Evolutionary conservation across 2,329 filamentous ascomycete genomes (phyloP), one percentile per base, ranked within the genome.

Genomic region (Botrytis medusae): DNA sequence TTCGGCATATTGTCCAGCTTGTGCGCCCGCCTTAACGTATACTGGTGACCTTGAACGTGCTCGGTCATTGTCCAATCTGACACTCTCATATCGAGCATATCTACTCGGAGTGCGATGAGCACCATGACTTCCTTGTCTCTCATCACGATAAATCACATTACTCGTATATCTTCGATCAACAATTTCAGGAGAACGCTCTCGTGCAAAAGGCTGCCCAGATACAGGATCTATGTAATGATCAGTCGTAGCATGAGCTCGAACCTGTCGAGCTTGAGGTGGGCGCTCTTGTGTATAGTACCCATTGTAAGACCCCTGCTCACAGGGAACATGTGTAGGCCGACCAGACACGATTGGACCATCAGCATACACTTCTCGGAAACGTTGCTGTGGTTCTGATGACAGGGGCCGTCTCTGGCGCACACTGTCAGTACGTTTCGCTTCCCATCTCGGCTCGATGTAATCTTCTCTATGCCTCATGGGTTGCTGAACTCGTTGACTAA

Each of bases 1-100:
- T 65, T 82, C 79, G 48, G 78, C 78, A 74, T 82, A 81, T 67
- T 78, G 76, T 46, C 75, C 77, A 34, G 75, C 59, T 74, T 78
- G 77, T 70, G 75, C 69, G 46, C 76, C 77, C 34, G 79, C 73
- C 54, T 80, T 80, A 72, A 79, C 75, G 77, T 81, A 82, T 72
- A 79, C 76, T 69, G 82, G 81, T 57, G 82, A 82, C 67, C 78
- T 79, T 25, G 82, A 82, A 74, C 80, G 81, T 22, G 77, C 76
- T 68, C 79, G 79, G 59, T 80, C 80, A 73, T 77, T 77, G 73
- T 79, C 77, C n/a, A 79, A 76, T 75, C 80, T 77, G 69, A 80
- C 79, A 75, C 79, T 80, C 74, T 81, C 80, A 72, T 81, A 82
- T 40, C 80, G 72, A 71, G 79, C 79, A 76, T 79, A 81, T 75